Evolutionary conservation across 345 rosid genomes (phyloP).

Genomic region (Corchorus capsularis): DNA sequence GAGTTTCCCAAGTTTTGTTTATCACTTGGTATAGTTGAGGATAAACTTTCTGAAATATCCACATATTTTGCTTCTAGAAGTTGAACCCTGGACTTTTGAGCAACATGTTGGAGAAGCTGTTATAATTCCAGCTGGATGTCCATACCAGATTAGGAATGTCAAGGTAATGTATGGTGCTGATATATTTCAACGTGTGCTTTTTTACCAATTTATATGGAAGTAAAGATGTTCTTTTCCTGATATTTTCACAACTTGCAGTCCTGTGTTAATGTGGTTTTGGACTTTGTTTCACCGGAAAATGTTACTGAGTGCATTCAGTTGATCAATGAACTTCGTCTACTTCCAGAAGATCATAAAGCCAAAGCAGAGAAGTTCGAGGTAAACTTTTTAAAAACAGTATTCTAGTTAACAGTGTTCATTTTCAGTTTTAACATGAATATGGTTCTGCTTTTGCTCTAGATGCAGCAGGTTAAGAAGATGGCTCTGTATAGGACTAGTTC

Average conservation of each 20-base stretch:
- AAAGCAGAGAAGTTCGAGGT: slow-evolving; percentile 75
- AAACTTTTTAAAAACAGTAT: slow-evolving; percentile 11
- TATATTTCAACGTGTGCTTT: background rate
- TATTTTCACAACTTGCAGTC: slow-evolving; percentile 53
- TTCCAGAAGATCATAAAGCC: slow-evolving; percentile 70
- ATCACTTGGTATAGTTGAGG: background rate
- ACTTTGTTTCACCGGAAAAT: slow-evolving; percentile 88
- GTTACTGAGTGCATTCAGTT: slow-evolving; percentile 59
- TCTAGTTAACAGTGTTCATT: background rate
- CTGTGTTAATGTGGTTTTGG: slow-evolving; percentile 83
- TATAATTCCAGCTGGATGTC: slow-evolving; percentile 90
- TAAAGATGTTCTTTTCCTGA: slow-evolving; percentile 9
- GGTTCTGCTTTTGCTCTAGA: slow-evolving; percentile 15
- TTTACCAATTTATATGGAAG: background rate
- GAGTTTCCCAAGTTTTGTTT: slow-evolving; percentile 28
- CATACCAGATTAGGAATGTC: slow-evolving; percentile 80
- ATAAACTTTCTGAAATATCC: background rate
- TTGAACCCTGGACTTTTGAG: slow-evolving; percentile 95
- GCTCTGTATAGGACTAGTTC: slow-evolving; percentile 57
- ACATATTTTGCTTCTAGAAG: slow-evolving; percentile 43
- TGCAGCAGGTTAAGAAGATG: slow-evolving; percentile 81
- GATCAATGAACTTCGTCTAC: slow-evolving; percentile 67
- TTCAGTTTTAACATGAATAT: background rate
- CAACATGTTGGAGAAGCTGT: slow-evolving; percentile 97
- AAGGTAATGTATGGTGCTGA: slow-evolving; percentile 48